Evolutionary conservation across 2,329 filamentous ascomycete species (phyloP), one percentile per base, ranked within the genome.

Genomic region (Parascedosporium putredinis): DNA sequence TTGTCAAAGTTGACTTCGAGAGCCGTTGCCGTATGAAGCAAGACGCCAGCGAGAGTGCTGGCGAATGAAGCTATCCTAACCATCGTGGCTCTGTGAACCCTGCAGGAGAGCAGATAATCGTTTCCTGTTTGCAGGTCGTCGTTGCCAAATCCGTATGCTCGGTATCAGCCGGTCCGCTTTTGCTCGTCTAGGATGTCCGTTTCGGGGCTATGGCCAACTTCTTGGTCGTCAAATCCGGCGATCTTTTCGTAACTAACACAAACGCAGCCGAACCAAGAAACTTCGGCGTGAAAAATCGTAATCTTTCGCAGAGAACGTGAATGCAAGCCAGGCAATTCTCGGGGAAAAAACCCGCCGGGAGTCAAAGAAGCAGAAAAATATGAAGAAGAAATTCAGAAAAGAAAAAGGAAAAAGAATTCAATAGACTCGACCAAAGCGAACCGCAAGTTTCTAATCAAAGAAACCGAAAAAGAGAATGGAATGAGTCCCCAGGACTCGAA

Each of bases 1-100:
- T 70, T 65, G 56, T 72, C 63, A 23, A 54, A 33, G 36, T 46
- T 38, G 38, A 48, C 38, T n/a, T 29, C 24, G 23, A 57, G 54
- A 16, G 54, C 49, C 10, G 24, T 20, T 14, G 48, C 51, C 6
- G 49, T 34, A 25, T 52, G 46, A 7, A 47, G 22, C 18, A 54
- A 43, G 43, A 52, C 42, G 45, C 52, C 42, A 42, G 48, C 50
- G 23, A 20, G 16, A 36, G 50, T 16, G 29, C 33, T 38, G 42
- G 51, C 22, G 24, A 53, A 25, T 29, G 51, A 44, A 38, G 46
- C 51, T 44, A 53, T 47, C 43, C 50, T 55, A 47, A 54, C 50
- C 45, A 24, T 50, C 52, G 20, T 45, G 22, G 43, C 10, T 44
- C 10, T 40, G 25, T 44, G 16, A 36, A 27, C 18, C n/a, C 25